Evolutionary conservation across 2,329 filamentous ascomycete species (phyloP).

Genomic region (Curvularia sp.): DNA sequence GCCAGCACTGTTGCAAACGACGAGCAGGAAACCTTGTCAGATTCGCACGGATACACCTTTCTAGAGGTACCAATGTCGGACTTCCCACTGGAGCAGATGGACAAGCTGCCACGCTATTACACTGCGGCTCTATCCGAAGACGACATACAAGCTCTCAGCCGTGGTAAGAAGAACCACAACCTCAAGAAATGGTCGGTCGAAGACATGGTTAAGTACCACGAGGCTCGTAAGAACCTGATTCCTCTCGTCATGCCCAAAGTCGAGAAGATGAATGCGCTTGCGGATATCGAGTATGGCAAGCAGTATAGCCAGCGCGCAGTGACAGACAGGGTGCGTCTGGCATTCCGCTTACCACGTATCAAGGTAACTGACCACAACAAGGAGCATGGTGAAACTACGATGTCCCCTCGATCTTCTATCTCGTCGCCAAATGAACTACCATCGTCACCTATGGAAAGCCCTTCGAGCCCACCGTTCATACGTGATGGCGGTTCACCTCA

Average conservation of each 20-base stretch:
- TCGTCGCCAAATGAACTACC: slow-evolving; percentile 3
- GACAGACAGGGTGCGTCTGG: slow-evolving; percentile 18
- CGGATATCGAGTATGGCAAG: slow-evolving; percentile 20
- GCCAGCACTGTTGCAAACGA: background rate
- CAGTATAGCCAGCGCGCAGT: slow-evolving; percentile 15
- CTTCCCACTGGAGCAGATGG: background rate
- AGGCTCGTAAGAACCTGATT: slow-evolving; percentile 18
- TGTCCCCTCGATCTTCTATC: slow-evolving; percentile 15
- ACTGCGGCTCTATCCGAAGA: slow-evolving; percentile 21
- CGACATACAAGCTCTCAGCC: slow-evolving; percentile 26
- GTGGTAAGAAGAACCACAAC: slow-evolving; percentile 31
- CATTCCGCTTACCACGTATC: slow-evolving; percentile 9
- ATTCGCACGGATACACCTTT: background rate
- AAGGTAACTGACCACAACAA: slow-evolving; percentile 12
- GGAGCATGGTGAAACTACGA: slow-evolving; percentile 8
- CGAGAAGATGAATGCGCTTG: slow-evolving; percentile 12
- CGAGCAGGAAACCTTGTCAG: background rate
- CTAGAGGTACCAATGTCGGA: slow-evolving; percentile 2
- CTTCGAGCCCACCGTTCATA: background rate
- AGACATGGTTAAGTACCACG: slow-evolving; percentile 19
- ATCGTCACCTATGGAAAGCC: background rate
- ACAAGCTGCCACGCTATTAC: slow-evolving; percentile 31
- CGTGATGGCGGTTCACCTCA: background rate
- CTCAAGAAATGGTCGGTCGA: slow-evolving; percentile 23
- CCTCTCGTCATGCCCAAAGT: slow-evolving; percentile 16